Evolutionary conservation across 2,329 filamentous ascomycete genomes (phyloP), one percentile per base, ranked within the genome.

Genomic region (Sphaerulina populicola): DNA sequence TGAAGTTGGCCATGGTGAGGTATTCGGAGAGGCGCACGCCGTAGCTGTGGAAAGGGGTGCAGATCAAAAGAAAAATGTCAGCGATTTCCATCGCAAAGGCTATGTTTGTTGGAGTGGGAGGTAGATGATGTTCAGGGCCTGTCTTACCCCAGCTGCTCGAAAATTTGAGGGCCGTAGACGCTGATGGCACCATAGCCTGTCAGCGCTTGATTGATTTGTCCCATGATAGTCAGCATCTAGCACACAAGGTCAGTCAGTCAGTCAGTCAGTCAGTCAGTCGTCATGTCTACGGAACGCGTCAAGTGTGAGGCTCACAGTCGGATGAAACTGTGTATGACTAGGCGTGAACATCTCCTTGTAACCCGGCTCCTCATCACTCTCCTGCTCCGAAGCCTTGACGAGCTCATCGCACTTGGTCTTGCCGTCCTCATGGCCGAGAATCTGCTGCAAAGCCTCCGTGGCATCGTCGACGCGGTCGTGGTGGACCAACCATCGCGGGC

Each of bases 151-250:
- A 82, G 73, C 8, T 82, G 74, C 56, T 79, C 74, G 62, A 82
- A 82, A 47, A 82, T 82, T 57, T 82, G 80, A 2, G 79, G 78
- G 0, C 79, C 80, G 52, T 82, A 82, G 2, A 82, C 79, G 14
- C 74, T 78, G 2, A 83, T 77, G 0, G 79, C 80, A 39, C 64
- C 64, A 47, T 67, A 67, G 7, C 76, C 76, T 0, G 76, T 79
- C 45, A 79, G 64, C 1, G 76, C 77, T 62, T 82, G 80, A 57
- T 81, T 81, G 57, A 82, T 64, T 62, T 83, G 79, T 1, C 78
- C 78, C 78, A 82, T 82, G 43, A 82, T 69, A 0, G 78, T 80
- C 21, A 83, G 68, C 58, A 81, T 71, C 1, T 48, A 12, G 45
- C 5, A 35, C 6, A 14, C 18, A 18, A 18, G 2, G 11, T 42